Percentiles rank a stretch among this genome's conserved stretches.
Evolutionary conservation across 1,139 yeast species (phyloP).

Genomic region (Candida sanyaensis): DNA sequence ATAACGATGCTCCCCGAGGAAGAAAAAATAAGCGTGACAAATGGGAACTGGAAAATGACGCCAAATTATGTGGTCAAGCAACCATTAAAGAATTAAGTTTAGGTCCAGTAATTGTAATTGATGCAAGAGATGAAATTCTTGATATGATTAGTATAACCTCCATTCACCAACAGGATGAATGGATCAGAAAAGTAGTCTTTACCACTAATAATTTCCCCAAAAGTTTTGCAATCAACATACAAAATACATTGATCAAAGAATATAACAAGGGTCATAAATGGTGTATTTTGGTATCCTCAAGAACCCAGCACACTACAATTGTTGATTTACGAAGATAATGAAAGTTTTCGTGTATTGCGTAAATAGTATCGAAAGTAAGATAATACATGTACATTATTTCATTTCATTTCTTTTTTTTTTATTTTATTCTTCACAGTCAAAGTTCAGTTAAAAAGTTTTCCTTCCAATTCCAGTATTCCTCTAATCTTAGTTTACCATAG

Average conservation of each 20-base stretch:
- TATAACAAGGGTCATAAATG: conserved; percentile 68
- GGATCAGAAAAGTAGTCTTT: conserved; percentile 84
- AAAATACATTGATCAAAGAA: conserved; percentile 71
- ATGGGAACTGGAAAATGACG: conserved; percentile 78
- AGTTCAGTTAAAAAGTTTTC: conserved; percentile 14
- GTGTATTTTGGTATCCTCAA: conserved; percentile 74
- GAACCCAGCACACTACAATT: conserved; percentile 68
- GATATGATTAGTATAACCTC: conserved; percentile 82
- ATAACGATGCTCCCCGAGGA: conserved; percentile 73
- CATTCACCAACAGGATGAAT: conserved; percentile 78
- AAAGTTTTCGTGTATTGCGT: not conserved
- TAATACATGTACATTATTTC: not conserved
- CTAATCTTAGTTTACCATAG: conserved; percentile 60
- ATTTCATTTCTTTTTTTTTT: too few relatives aligned
- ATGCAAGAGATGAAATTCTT: conserved; percentile 77
- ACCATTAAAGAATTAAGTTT: conserved; percentile 55
- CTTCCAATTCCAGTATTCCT: conserved; percentile 77
- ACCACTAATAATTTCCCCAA: conserved; percentile 58
- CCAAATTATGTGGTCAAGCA: conserved; percentile 59
- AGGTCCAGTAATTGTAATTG: conserved; percentile 76
- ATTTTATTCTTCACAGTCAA: not conserved
- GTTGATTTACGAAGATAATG: conserved; percentile 61
- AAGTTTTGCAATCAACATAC: conserved; percentile 74
- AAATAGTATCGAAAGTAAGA: too few relatives aligned
- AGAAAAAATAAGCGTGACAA: conserved; percentile 75